Base-by-base conservation (phyloP, 2,329 filamentous ascomycete species). In the Coniochaeta hoffmannii region DNA sequence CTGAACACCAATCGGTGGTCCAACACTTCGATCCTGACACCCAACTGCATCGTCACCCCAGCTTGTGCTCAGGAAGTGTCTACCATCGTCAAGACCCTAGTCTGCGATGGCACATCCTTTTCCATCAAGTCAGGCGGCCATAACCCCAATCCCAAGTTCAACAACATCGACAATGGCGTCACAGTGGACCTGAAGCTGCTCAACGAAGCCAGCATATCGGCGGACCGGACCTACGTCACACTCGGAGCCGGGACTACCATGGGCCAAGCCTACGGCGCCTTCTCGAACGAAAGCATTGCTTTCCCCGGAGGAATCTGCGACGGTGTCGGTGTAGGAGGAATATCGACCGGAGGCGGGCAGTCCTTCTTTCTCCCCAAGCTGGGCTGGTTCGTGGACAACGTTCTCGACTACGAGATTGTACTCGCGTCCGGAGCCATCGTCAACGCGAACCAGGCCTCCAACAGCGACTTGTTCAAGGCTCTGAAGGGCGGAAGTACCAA, bases 401-500 rank as follows among this genome's bases (percentile, higher is more conserved):
- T 76, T 7, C 57, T 65, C 7, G 68, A 67, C 50, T 73, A 64
- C 53, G 67, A 26, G 12, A 32, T 12, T 8, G 73, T 79, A 3
- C 68, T 76, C 1, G 70, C 71, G 1, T 64, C 69, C 55, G 74
- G 75, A 3, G 44, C 56, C 6, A 67, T 77, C 50, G 62, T 76
- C 26, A 67, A 69, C 9, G 74, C 69, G 11, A 73, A 68, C 49
- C 58, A 57, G 2, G 53, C 61, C 1, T 54, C 64, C 12, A 28
- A 56, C 41, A 52, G 30, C 30, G 30, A 32, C 30, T 32, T 32
- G 30, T 32, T 32, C 30, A 32, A 32, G 7, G 74, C 73, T 1
- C 65, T 77, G 5, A 71, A 73, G 53, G 76, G 75, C 5, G 75
- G 75, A 9, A 65, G 67, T 15, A 71, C 65, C 60, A 78, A 77